phyloP scores from a whole-genome alignment of 2,329 filamentous ascomycete species.

The Hirsutella rhossiliensis region DNA sequence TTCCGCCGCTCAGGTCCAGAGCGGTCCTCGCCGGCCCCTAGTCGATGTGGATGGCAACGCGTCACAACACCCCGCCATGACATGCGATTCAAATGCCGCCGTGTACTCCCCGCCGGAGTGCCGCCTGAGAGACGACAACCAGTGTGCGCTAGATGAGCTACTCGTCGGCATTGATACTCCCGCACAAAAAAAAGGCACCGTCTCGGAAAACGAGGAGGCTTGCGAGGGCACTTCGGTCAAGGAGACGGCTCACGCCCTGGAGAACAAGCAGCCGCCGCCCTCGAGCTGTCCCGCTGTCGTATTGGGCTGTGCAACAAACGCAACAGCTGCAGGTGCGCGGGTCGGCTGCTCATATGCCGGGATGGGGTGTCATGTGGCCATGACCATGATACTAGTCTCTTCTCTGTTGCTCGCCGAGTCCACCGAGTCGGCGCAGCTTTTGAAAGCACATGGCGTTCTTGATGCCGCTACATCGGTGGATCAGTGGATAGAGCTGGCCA shows the following conservation, averaged over 20 bases:
- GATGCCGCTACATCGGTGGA: constrained; percentile 20
- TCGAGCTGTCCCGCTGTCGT: too few relatives aligned
- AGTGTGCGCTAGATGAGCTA: too few relatives aligned
- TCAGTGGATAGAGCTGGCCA: not conserved
- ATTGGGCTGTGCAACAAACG: too few relatives aligned
- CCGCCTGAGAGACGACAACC: too few relatives aligned
- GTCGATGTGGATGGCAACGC: constrained; percentile 12
- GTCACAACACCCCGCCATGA: constrained; percentile 1
- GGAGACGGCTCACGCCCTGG: too few relatives aligned
- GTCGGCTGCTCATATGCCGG: constrained; percentile 19
- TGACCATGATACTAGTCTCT: constrained; percentile 26
- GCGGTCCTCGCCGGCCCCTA: constrained; percentile 9
- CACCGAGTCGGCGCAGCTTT: constrained; percentile 23
- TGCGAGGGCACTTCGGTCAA: too few relatives aligned
- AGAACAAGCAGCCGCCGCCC: too few relatives aligned
- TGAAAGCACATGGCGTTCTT: constrained; percentile 29
- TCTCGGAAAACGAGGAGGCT: too few relatives aligned
- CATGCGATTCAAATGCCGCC: too few relatives aligned
- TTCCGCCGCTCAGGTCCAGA: not conserved
- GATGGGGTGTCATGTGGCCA: constrained; percentile 23
- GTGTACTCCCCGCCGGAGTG: too few relatives aligned
- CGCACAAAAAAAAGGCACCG: too few relatives aligned
- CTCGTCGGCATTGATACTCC: too few relatives aligned
- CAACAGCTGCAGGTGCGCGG: not conserved
- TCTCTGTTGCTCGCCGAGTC: constrained; percentile 25